A percentile compares a stretch with the other conserved stretches of the same genome.
phyloP scores from a whole-genome alignment of 768 basidiomycete species.

The Amanita molliuscula region DNA sequence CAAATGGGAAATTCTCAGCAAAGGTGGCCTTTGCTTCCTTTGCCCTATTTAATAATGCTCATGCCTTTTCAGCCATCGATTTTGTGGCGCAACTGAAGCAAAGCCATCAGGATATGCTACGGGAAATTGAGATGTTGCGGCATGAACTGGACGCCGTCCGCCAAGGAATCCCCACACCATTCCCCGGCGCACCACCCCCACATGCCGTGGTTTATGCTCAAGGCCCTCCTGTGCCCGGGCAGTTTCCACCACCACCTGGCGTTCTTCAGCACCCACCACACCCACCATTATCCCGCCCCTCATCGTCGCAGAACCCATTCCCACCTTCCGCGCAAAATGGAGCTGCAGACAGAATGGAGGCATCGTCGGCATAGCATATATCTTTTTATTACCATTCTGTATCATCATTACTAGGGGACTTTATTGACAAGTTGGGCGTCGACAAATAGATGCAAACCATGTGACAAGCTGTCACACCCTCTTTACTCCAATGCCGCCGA shows the following conservation, averaged over 20 bases:
- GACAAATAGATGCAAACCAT: neutral
- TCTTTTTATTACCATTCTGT: slow-evolving; percentile 8
- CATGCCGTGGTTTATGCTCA: slow-evolving; percentile 41
- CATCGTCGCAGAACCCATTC: slow-evolving; percentile 52
- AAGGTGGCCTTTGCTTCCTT: slow-evolving; percentile 45
- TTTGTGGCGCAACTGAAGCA: slow-evolving; percentile 75
- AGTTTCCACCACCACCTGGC: slow-evolving; percentile 36
- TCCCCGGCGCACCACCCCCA: slow-evolving; percentile 37
- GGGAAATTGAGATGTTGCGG: slow-evolving; percentile 71
- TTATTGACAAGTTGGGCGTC: slow-evolving; percentile 4
- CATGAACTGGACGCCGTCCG: slow-evolving; percentile 64
- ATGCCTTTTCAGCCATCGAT: slow-evolving; percentile 59
- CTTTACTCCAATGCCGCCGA: slow-evolving; percentile 27
- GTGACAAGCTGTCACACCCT: neutral
- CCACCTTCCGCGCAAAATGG: slow-evolving; percentile 38
- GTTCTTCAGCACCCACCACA: slow-evolving; percentile 27
- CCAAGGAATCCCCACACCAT: slow-evolving; percentile 41
- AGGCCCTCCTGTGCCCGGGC: slow-evolving; percentile 30
- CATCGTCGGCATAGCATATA: slow-evolving; percentile 22
- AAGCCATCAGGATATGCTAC: slow-evolving; percentile 62
- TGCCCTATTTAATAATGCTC: slow-evolving; percentile 8
- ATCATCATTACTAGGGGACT: slow-evolving; percentile 6
- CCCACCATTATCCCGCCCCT: slow-evolving; percentile 40
- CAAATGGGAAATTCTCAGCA: slow-evolving; percentile 98
- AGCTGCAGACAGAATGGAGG: slow-evolving; percentile 31